A percentile compares a stretch with the other conserved stretches of the same genome.
phyloP scores from a whole-genome alignment of 139 green algal species.

The Deuterostichococcus epilithicus region DNA sequence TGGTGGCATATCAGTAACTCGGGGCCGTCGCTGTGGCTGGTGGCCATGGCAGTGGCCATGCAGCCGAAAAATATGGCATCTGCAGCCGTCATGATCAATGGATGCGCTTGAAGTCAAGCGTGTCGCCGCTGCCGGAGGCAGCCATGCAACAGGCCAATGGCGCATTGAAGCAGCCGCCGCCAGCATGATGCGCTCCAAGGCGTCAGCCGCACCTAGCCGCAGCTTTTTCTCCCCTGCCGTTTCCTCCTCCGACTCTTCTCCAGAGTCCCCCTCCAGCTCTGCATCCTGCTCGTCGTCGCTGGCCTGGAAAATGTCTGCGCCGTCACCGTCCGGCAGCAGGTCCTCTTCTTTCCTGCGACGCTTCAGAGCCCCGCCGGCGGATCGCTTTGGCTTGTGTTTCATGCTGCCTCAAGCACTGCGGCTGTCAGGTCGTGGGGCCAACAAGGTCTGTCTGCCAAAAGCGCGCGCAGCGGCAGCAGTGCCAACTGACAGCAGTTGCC shows the following conservation, averaged over 20 bases:
- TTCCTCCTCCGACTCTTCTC: conserved; percentile 52
- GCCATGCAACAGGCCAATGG: not conserved
- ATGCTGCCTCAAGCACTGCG: not conserved
- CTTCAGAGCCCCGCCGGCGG: not conserved
- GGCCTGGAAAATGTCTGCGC: conserved; percentile 29
- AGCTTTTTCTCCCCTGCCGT: conserved; percentile 81
- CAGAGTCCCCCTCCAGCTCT: conserved; percentile 17
- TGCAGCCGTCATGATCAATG: not conserved
- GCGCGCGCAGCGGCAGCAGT: too few species aligned
- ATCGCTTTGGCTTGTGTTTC: not conserved
- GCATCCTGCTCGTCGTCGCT: conserved; percentile 39
- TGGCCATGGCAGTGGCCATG: not conserved
- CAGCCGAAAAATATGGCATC: not conserved
- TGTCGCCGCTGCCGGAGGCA: not conserved
- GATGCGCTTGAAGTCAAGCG: not conserved
- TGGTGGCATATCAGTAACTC: not conserved
- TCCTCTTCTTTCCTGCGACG: conserved; percentile 25
- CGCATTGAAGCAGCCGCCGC: too few species aligned
- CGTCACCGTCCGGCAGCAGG: conserved; percentile 37
- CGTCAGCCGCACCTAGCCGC: conserved; percentile 52
- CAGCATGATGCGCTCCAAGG: not conserved
- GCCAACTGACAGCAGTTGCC: too few species aligned
- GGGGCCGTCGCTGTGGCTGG: not conserved
- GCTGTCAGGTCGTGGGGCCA: too few species aligned
- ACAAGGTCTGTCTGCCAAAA: too few species aligned